These are phyloP conservation scores for Aspergillus cejpii DNA, from an alignment of 2,329 filamentous ascomycete species.

Conservation along the genomic window DNA sequence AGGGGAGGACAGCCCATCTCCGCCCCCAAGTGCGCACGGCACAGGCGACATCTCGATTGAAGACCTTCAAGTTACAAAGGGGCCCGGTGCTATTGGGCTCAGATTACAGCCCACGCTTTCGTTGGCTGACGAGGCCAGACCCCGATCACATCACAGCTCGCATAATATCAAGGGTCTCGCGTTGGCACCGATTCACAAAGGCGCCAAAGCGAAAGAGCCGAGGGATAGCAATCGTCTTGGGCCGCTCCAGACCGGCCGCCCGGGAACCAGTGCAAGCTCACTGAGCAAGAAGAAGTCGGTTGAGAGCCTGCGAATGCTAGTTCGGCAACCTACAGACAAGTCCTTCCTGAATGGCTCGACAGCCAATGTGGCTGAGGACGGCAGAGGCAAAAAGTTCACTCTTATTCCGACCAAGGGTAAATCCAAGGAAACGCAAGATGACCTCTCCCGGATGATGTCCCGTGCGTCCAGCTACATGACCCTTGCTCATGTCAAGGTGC, in stretches of 20 bases:
- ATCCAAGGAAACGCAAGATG: conserved; percentile 67
- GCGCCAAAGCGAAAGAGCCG: conserved; percentile 19
- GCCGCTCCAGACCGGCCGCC: conserved; percentile 24
- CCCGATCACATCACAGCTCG: conserved; percentile 26
- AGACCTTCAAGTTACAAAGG: conserved; percentile 52
- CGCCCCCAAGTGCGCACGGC: conserved; percentile 36
- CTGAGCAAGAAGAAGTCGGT: conserved; percentile 38
- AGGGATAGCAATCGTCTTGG: conserved; percentile 12
- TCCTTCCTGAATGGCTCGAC: conserved; percentile 29
- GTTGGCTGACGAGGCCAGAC: conserved; percentile 39
- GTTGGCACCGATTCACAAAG: conserved; percentile 31
- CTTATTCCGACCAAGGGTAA: conserved; percentile 44
- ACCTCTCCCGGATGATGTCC: conserved; percentile 92
- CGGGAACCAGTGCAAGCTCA: conserved; percentile 23
- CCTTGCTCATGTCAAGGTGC: conserved; percentile 88
- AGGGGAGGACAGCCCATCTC: conserved; percentile 19
- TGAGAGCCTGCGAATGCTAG: conserved; percentile 37
- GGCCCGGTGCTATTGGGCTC: conserved; percentile 69
- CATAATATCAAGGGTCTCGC: conserved; percentile 28
- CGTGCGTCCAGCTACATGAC: conserved; percentile 97
- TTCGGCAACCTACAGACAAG: conserved; percentile 33
- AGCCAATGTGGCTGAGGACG: conserved; percentile 30
- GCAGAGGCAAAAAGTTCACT: conserved; percentile 45
- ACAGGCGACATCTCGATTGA: conserved; percentile 34
- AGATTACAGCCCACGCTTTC: conserved; percentile 76